A percentile compares a stretch with the other conserved stretches of the same genome.
Conservation (phyloP, 257 asterid genomes). For the Solanum piurae region DNA sequence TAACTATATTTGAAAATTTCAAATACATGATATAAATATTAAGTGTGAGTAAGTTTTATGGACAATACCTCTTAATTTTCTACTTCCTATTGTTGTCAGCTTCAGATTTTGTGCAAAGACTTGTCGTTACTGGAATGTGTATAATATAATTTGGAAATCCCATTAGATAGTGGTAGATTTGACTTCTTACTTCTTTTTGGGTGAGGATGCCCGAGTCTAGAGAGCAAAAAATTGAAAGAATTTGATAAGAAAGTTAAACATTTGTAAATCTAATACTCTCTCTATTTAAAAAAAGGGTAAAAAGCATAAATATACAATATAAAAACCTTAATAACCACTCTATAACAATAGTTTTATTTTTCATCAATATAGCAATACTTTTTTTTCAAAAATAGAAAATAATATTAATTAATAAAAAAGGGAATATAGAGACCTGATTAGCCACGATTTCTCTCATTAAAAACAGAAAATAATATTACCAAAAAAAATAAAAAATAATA, state of each 20-base stretch:
- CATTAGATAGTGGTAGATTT: not conserved
- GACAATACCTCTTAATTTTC: not conserved
- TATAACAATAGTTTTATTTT: too few species aligned
- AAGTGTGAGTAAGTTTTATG: rapidly evolving
- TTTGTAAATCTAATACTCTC: not conserved
- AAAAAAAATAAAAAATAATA: too few species aligned
- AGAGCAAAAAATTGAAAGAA: not conserved
- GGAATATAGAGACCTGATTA: too few species aligned
- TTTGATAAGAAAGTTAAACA: not conserved
- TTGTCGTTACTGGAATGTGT: not conserved
- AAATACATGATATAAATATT: not conserved
- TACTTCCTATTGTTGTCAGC: not conserved
- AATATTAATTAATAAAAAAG: too few species aligned
- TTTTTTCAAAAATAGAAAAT: too few species aligned
- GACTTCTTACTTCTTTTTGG: not conserved
- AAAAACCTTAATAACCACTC: too few species aligned
- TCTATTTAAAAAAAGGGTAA: too few species aligned
- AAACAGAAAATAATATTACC: too few species aligned
- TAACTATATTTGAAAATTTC: not conserved
- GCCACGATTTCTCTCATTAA: too few species aligned
- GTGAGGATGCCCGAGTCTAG: not conserved
- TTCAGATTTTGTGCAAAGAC: not conserved
- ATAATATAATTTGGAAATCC: not conserved
- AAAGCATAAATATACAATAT: too few species aligned
- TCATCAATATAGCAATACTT: too few species aligned